A percentile compares a stretch with the other conserved stretches of the same genome.
Conservation (phyloP, 257 asterid species). For the Solanum sejunctum region DNA sequence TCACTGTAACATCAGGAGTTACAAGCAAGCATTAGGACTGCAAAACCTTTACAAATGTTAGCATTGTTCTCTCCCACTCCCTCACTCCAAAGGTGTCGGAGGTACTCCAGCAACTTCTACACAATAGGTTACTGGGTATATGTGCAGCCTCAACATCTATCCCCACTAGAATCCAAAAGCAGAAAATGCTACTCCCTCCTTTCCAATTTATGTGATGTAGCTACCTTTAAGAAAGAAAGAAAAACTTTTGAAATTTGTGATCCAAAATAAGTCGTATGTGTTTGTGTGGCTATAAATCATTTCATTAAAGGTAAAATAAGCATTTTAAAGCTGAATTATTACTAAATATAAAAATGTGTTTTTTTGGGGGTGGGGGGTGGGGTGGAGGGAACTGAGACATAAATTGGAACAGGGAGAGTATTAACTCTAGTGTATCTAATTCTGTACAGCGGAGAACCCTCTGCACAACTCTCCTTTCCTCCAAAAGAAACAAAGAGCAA, state of each 20-base stretch:
- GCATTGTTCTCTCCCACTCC: not conserved
- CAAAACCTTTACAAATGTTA: not conserved
- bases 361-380: no score
- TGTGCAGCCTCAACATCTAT: not conserved
- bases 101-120: not conserved
- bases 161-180: not conserved
- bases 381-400: no score
- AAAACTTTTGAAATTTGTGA: no score
- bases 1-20: constrained; percentile 85
- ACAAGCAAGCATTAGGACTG: constrained; percentile 12
- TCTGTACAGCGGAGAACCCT: not conserved
- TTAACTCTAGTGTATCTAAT: not conserved
- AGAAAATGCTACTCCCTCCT: not conserved
- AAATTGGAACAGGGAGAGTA: no score
- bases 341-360: no score
- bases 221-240: no score
- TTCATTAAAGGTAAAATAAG: no score
- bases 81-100: not conserved
- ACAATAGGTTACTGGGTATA: not conserved
- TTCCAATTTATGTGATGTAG: no score
- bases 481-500: not conserved
- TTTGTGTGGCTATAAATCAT: no score
- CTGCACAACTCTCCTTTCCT: not conserved
- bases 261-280: no score
- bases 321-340: no score